Evolutionary conservation across 148 eudicot genomes (phyloP).

Genomic region (Polygonum aviculare): DNA sequence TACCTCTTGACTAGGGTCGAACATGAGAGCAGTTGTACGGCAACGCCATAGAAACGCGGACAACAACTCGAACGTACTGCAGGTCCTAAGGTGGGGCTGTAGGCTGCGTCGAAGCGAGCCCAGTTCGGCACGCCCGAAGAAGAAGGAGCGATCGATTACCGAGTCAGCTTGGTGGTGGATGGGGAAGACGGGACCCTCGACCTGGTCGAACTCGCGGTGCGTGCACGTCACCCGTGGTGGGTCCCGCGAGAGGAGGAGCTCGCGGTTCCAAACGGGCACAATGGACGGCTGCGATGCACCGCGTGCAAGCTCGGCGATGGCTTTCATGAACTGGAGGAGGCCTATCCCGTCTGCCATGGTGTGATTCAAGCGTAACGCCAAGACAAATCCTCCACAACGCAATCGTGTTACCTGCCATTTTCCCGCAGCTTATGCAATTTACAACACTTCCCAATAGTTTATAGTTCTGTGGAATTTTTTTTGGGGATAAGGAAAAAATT

Average conservation of each 20-base stretch:
- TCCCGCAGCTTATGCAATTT: not conserved
- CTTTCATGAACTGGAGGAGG: conserved; percentile 2
- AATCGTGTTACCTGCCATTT: conserved; percentile 18
- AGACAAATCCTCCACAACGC: conserved; percentile 13
- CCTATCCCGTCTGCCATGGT: conserved; percentile 8
- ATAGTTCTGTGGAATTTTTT: no score
- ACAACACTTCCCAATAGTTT: not conserved
- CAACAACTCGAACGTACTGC: conserved; percentile 14
- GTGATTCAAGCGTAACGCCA: conserved; percentile 14
- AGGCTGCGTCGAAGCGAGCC: conserved; percentile 2
- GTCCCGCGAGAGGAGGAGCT: conserved; percentile 8
- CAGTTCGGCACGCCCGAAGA: conserved; percentile 1
- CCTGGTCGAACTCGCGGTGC: conserved; percentile 3
- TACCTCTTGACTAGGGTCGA: conserved; percentile 5
- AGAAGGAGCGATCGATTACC: conserved; percentile 1
- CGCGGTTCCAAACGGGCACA: conserved; percentile 1
- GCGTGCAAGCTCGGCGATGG: not conserved
- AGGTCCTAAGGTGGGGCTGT: not conserved
- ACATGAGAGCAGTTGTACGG: conserved; percentile 18
- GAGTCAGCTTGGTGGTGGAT: no score
- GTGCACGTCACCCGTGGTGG: conserved; percentile 3
- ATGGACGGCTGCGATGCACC: not conserved
- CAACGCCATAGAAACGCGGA: conserved; percentile 26
- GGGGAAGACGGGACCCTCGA: no score
- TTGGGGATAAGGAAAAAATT: not conserved